phyloP scores from a whole-genome alignment of 768 basidiomycete species.

The Naganishia antarctica region DNA sequence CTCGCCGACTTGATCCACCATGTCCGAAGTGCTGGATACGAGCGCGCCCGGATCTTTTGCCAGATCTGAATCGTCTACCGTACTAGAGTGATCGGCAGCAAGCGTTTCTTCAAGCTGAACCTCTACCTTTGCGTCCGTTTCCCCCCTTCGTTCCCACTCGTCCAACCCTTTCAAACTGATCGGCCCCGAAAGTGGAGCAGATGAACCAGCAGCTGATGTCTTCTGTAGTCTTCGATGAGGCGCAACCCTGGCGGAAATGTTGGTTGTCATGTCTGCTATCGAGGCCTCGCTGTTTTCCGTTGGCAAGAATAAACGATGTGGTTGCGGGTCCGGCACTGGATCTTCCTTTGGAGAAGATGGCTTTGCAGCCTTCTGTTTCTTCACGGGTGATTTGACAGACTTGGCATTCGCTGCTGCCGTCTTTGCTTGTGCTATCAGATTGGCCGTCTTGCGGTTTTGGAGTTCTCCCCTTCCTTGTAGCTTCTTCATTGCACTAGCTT shows the following conservation, averaged over 20 bases:
- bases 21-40: neutral
- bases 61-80: no score
- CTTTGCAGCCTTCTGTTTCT: neutral
- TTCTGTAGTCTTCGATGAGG: slow-evolving; percentile 6
- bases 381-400: neutral
- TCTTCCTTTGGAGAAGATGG: neutral
- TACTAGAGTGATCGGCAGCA: neutral
- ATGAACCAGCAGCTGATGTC: slow-evolving; percentile 6
- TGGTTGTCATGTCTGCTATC: neutral
- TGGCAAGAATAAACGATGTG: neutral
- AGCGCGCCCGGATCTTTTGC: neutral
- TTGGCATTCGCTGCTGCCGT: neutral
- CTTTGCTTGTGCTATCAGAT: neutral
- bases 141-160: neutral
- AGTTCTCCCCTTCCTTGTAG: neutral
- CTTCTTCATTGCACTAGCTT: neutral
- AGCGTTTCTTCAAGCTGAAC: neutral
- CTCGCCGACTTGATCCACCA: neutral
- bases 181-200: neutral
- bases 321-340: neutral
- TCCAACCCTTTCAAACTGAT: slow-evolving; percentile 14
- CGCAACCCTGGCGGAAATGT: neutral
- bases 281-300: neutral
- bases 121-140: neutral
- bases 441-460: neutral